Conservation (phyloP, 164 flowering plant species). For the Stephania yunnanensis region DNA sequence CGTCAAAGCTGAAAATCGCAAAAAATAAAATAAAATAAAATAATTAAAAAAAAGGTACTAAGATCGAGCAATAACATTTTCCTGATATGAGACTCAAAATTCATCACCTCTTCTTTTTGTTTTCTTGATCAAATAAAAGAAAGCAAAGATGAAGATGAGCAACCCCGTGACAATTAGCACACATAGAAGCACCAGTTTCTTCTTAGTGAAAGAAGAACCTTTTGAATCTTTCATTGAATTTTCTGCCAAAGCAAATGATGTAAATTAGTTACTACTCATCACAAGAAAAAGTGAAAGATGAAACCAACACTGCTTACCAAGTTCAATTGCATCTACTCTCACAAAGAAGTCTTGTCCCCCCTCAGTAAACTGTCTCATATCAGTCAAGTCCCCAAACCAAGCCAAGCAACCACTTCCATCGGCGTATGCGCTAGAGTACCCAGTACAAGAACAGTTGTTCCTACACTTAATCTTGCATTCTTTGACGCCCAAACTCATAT, state of each 20-base stretch:
- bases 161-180: not conserved
- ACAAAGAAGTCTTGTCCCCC: conserved; percentile 7
- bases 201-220: not conserved
- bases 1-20: not conserved
- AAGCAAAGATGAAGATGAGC: not conserved
- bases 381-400: conserved; percentile 9
- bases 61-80: not conserved
- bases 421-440: not conserved
- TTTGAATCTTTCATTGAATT: not conserved
- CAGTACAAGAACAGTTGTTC: conserved; percentile 6
- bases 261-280: not conserved
- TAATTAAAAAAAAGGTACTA: not conserved
- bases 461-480: not conserved
- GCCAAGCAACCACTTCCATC: not conserved
- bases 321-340: not conserved
- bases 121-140: not conserved
- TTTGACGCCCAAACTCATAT: not conserved
- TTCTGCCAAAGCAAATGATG: not conserved
- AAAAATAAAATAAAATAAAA: not conserved
- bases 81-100: not conserved
- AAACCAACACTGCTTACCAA: not conserved
- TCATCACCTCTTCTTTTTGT: not conserved
- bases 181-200: not conserved
- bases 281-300: no score
- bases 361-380: not conserved